phyloP scores from a whole-genome alignment of 306 rosid genomes.

The Bauhinia variegata region DNA sequence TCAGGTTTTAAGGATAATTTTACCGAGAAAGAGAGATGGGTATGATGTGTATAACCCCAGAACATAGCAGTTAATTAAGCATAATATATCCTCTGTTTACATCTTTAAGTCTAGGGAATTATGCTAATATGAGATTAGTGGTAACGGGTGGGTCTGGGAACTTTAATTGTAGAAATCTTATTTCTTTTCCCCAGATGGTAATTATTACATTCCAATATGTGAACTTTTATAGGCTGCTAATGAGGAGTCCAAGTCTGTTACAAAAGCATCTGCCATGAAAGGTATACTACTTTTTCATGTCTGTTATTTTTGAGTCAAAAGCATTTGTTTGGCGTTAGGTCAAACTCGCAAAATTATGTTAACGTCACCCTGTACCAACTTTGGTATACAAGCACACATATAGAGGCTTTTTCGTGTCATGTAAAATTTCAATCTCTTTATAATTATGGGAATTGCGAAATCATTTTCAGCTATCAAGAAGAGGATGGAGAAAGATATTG shows the following conservation, averaged over 20 bases:
- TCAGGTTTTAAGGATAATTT: not conserved
- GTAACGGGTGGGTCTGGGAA: not conserved
- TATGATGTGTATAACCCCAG: not conserved
- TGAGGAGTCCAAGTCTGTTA: constrained; percentile 90
- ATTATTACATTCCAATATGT: constrained; percentile 6
- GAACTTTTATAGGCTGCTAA: constrained; percentile 61
- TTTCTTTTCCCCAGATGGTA: constrained; percentile 3
- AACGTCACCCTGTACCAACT: constrained; percentile 2
- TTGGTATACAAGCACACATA: constrained; percentile 6
- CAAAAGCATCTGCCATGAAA: constrained; percentile 92
- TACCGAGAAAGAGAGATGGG: not conserved
- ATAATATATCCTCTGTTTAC: not conserved
- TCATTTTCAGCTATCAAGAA: constrained; percentile 80
- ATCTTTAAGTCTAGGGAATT: not conserved
- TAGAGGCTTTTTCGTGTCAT: not conserved
- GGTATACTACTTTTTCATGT: constrained; percentile 47
- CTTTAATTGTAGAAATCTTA: not conserved
- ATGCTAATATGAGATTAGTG: constrained; percentile 9
- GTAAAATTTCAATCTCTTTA: constrained; percentile 16
- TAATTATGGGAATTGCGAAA: constrained; percentile 20
- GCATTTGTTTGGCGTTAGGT: constrained; percentile 1
- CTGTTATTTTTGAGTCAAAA: constrained; percentile 14
- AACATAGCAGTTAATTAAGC: not conserved
- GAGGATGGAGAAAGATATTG: constrained; percentile 97
- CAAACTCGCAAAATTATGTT: not conserved